These are phyloP conservation scores for Exophiala phaeomuriformis DNA, from an alignment of 2,329 filamentous ascomycete genomes.

Conservation along the genomic window DNA sequence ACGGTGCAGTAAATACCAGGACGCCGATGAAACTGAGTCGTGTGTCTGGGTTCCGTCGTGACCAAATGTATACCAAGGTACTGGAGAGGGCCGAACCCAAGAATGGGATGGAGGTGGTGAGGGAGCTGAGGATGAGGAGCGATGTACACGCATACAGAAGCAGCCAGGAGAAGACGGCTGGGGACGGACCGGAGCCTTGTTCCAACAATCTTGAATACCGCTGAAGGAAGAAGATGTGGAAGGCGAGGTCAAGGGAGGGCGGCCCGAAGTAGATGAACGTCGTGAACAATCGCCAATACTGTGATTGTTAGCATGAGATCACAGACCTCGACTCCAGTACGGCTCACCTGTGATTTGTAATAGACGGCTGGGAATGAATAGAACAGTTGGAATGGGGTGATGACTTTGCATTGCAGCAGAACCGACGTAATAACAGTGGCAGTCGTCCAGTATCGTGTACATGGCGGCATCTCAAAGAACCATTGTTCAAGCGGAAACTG, in stretches of 20 bases:
- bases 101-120: conserved; percentile 76
- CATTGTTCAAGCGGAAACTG: conserved; percentile 84
- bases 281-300: conserved; percentile 96
- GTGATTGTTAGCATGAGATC: conserved; percentile 11
- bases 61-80: conserved; percentile 97
- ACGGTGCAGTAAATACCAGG: conserved; percentile 86
- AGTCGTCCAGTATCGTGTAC: conserved; percentile 94
- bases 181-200: conserved; percentile 83
- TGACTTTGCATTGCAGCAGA: conserved; percentile 84
- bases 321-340: not conserved
- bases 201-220: conserved; percentile 92
- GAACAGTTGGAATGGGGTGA: conserved; percentile 92
- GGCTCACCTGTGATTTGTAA: conserved; percentile 74
- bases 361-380: conserved; percentile 93
- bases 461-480: conserved; percentile 98
- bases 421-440: conserved; percentile 81
- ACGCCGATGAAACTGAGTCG: conserved; percentile 81
- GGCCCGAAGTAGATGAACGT: conserved; percentile 98
- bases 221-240: conserved; percentile 97
- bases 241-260: conserved; percentile 85
- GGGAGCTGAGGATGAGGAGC: conserved; percentile 72
- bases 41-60: conserved; percentile 85
- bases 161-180: conserved; percentile 92
- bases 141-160: conserved; percentile 75
- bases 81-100: conserved; percentile 89